Conservation (phyloP, 768 basidiomycete genomes). For the Strobilomyces echinocephalus region DNA sequence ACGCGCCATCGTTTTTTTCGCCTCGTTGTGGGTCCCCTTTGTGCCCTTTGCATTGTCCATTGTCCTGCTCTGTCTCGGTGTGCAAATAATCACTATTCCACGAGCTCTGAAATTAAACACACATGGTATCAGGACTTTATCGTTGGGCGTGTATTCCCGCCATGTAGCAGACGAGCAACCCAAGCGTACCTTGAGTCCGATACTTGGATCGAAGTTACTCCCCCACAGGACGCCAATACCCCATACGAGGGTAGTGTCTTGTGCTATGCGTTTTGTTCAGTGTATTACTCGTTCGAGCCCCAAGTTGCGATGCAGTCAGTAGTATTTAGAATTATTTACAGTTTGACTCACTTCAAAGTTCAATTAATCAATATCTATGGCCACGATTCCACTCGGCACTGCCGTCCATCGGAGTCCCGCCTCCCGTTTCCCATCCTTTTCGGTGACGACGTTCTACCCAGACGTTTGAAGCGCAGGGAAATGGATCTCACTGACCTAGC, state of each 20-base stretch:
- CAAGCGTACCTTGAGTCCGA: not conserved
- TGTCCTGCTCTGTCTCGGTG: not conserved
- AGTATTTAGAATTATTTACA: not conserved
- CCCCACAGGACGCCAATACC: too few relatives aligned
- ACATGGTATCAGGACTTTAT: not conserved
- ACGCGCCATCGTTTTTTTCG: not conserved
- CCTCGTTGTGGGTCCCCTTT: not conserved
- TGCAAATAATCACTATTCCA: not conserved
- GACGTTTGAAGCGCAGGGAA: too few relatives aligned
- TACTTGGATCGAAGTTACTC: too few relatives aligned
- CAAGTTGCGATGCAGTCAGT: too few relatives aligned
- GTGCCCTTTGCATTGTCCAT: constrained; percentile 1
- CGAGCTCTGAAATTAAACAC: too few relatives aligned
- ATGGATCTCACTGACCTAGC: too few relatives aligned
- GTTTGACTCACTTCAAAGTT: not conserved
- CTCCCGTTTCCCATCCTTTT: too few relatives aligned
- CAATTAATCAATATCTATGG: too few relatives aligned
- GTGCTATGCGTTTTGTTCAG: not conserved
- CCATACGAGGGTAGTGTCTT: not conserved
- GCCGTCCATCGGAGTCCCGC: too few relatives aligned
- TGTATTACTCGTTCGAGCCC: too few relatives aligned
- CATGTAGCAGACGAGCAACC: not conserved
- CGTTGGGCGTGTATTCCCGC: not conserved
- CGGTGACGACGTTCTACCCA: too few relatives aligned
- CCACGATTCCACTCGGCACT: too few relatives aligned